Evolutionary conservation across 176 grass and related monocot genomes (phyloP).

Genomic region (Themeda triandra): DNA sequence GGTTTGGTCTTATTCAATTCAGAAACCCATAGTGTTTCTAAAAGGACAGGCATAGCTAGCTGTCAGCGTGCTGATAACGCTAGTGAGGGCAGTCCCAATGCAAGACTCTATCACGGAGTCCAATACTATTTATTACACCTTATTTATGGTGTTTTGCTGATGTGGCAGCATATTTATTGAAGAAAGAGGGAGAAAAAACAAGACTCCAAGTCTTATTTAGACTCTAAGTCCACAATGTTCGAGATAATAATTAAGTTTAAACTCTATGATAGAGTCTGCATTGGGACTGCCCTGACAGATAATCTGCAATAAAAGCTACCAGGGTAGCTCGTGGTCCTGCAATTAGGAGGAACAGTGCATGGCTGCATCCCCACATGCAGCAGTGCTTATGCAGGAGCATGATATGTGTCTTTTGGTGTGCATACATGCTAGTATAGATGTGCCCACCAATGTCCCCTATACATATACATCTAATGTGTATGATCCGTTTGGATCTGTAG

Average conservation of each 20-base stretch:
- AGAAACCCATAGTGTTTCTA: conserved; percentile 42
- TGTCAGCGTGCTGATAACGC: conserved; percentile 50
- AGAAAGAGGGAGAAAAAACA: too few species aligned
- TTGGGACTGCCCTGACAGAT: too few species aligned
- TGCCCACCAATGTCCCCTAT: conserved; percentile 47
- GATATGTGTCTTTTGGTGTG: conserved; percentile 45
- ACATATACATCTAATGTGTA: conserved; percentile 30
- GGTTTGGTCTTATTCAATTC: conserved; percentile 42
- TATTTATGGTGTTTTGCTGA: too few species aligned
- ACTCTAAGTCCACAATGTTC: too few species aligned
- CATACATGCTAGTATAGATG: conserved; percentile 49
- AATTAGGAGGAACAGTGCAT: conserved; percentile 30
- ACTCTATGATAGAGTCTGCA: too few species aligned
- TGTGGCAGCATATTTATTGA: too few species aligned
- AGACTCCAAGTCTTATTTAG: too few species aligned
- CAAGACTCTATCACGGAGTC: too few species aligned
- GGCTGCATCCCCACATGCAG: conserved; percentile 42
- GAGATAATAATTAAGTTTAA: too few species aligned
- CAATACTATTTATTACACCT: too few species aligned
- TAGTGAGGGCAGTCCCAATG: too few species aligned
- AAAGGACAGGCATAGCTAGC: conserved; percentile 72
- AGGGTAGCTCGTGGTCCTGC: conserved; percentile 57
- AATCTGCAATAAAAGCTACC: conserved; percentile 74
- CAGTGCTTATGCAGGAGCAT: conserved; percentile 48
- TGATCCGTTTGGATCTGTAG: conserved; percentile 18